Percentiles rank a stretch among this genome's conserved stretches.
These are phyloP conservation scores for Sambucus nigra DNA, from an alignment of 129 eudicot species.

Conservation along the genomic window DNA sequence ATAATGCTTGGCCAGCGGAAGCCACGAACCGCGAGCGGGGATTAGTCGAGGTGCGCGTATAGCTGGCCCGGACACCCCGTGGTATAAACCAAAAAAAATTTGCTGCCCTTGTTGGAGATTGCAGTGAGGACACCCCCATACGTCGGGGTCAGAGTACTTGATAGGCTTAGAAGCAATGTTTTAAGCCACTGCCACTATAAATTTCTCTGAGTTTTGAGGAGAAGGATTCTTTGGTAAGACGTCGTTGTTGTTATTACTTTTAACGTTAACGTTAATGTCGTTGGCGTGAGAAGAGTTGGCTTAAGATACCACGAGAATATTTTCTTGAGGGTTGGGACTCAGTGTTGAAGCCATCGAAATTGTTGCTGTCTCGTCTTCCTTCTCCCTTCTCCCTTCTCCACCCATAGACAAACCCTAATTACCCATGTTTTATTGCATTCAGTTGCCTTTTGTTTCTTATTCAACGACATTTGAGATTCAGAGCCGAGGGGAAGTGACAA, in stretches of 20 bases:
- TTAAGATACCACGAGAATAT: conserved; percentile 20
- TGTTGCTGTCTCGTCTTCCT: conserved; percentile 19
- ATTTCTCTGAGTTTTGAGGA: conserved; percentile 23
- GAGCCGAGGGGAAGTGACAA: no score
- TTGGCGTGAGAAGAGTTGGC: conserved; percentile 18
- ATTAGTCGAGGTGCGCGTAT: no score
- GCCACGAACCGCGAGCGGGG: no score
- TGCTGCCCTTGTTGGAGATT: conserved; percentile 68
- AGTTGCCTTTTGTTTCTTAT: no score
- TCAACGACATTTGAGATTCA: no score
- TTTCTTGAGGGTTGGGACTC: conserved; percentile 25
- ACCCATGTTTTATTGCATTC: no score
- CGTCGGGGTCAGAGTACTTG: conserved; percentile 65
- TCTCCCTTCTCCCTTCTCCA: conserved; percentile 26
- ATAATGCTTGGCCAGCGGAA: no score
- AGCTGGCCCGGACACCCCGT: no score
- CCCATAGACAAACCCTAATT: not conserved
- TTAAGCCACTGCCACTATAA: conserved; percentile 53
- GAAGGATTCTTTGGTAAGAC: conserved; percentile 9
- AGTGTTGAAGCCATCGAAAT: conserved; percentile 34
- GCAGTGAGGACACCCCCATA: conserved; percentile 97
- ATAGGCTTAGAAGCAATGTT: conserved; percentile 70
- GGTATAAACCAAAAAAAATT: no score
- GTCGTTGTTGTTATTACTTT: conserved; percentile 6
- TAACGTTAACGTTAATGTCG: no score